Base-by-base conservation (phyloP, 345 rosid species). In the Pugionium dolabratum region DNA sequence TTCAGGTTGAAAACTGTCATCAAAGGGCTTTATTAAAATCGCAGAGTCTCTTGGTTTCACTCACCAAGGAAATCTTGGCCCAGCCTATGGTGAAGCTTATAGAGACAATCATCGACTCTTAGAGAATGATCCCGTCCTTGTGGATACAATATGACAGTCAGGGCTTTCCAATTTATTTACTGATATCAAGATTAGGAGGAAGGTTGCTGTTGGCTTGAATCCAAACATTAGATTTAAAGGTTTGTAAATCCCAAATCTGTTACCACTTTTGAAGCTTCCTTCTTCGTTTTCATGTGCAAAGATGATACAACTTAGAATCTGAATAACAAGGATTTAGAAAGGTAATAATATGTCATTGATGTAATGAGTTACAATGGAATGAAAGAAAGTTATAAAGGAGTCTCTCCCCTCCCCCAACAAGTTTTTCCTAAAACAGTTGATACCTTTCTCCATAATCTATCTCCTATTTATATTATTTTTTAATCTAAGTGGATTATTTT, bases 31-130 rank as follows among this genome's bases (percentile, higher is more conserved):
- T 33, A 28, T 88, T 37, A 82, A 78, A 72, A 79, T 54, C 9
- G 87, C 91, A 3, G 99, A 90, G 79, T 76, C 92, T 62, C 73
- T 83, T 1, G 99, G 96, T 51, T 90, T 90, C 75, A 80, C 62
- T 44, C 97, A 85, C 72, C 99, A 86, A 75, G 96, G 97, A 67
- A 90, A 96, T 75, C 97, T 81, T 67, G 97, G 99, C 4, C 99
- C 99, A 29, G 67, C 86, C 2, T 82, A 79, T 68, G 97, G 99
- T 4, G 97, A 90, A 84, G 97, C 97, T 67, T 94, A 77, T 51
- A 77, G 97, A 44, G 99, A 94, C 71, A 88, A 90, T 58, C 95
- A 88, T 58, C 79, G 99, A 54, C 78, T 90, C 44, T 79, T 88
- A 25, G 89, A 80, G 36, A 74, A 81, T 27, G 96, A 94, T 80